Conservation (phyloP, 345 rosid species). For the Geranium rotundifolium region DNA sequence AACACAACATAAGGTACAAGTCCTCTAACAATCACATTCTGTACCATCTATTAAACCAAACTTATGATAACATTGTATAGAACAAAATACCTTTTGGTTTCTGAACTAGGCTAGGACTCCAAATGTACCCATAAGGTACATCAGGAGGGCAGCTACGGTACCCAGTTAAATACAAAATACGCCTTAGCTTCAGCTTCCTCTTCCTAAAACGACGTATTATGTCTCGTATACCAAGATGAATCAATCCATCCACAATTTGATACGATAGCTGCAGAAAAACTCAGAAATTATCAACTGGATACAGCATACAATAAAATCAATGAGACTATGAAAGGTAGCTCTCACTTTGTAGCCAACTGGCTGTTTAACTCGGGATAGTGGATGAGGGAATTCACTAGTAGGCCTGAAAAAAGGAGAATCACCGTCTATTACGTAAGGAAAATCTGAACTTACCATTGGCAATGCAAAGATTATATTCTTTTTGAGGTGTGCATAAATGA, state of each 20-base stretch:
- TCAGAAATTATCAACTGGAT: not conserved
- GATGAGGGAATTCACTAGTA: conserved; percentile 96
- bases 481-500: too few relatives aligned
- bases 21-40: too few relatives aligned
- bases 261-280: conserved; percentile 61
- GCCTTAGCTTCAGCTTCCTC: conserved; percentile 79
- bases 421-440: too few relatives aligned
- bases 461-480: too few relatives aligned
- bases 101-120: conserved; percentile 99
- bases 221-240: conserved; percentile 98
- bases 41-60: too few relatives aligned
- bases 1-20: too few relatives aligned
- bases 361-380: conserved; percentile 95
- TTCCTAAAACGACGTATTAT: conserved; percentile 88
- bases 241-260: conserved; percentile 88
- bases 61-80: too few relatives aligned
- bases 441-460: too few relatives aligned
- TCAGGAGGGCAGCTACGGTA: conserved; percentile 75
- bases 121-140: conserved; percentile 88
- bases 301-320: conserved; percentile 2
- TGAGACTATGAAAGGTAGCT: not conserved
- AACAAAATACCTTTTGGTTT: conserved; percentile 78
- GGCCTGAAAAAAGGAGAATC: conserved; percentile 43
- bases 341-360: conserved; percentile 94
- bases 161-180: conserved; percentile 98